phyloP scores from a whole-genome alignment of 176 grass and related monocot species.

The Triticum monococcum region DNA sequence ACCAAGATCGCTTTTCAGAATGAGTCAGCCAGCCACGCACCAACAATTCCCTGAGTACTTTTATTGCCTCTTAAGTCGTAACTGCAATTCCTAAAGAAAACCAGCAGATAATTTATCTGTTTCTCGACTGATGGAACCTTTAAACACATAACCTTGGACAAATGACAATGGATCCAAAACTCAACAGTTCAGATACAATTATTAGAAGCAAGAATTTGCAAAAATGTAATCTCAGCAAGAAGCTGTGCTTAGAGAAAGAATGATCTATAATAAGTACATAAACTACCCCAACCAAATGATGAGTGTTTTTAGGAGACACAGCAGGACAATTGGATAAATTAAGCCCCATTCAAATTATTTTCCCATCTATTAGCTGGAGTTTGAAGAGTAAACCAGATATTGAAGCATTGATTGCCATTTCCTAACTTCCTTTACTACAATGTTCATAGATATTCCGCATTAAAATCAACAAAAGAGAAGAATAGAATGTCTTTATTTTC shows the following conservation, averaged over 20 bases:
- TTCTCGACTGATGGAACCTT: background rate
- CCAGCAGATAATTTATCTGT: constrained; percentile 1
- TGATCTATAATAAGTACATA: background rate
- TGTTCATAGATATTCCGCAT: background rate
- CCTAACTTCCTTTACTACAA: background rate
- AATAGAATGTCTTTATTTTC: background rate
- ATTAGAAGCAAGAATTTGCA: background rate
- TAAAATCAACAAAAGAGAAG: background rate
- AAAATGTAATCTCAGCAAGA: background rate
- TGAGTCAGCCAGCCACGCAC: background rate
- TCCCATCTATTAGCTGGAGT: background rate
- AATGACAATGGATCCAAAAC: constrained; percentile 11
- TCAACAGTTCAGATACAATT: background rate
- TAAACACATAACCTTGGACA: background rate
- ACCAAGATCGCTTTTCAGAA: background rate
- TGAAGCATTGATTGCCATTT: constrained; percentile 1
- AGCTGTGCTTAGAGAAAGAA: background rate
- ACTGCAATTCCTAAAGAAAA: background rate
- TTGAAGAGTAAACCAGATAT: background rate
- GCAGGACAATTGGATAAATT: background rate
- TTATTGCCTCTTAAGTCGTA: background rate
- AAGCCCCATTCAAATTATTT: background rate
- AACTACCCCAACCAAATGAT: background rate
- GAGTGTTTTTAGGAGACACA: background rate
- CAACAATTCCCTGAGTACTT: background rate